Evolutionary conservation across 148 eudicot genomes (phyloP), one percentile per base, ranked within the genome.

Genomic region (Amaranthus cruentus): DNA sequence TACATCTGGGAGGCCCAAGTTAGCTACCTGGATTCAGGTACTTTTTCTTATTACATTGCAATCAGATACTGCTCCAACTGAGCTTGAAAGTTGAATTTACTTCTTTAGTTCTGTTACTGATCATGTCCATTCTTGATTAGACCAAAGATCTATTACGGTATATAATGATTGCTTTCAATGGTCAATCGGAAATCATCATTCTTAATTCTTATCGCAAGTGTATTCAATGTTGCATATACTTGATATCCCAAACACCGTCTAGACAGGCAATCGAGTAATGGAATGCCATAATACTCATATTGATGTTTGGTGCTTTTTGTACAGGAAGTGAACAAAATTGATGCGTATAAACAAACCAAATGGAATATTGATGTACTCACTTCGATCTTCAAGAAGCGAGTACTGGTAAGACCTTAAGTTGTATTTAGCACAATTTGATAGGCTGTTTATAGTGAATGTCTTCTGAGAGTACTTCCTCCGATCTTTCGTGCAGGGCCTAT

Each of bases 21-120:
- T 86, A 68, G 73, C 78, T 75, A 48, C 82, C 47, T 86, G 89
- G 89, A 63, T 84, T 55, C 77, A 84, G 87, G 87, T 82, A 76
- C 4, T 1, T 15, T 21, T 21, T 3, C 6, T 69, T 53, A n/a
- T 6, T 42, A 44, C 6, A 42, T 15, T 62, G 49, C 68, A 64
- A 46, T 6, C 28, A 64, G 1, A 64, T 47, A 7, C 70, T 0
- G 11, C 44, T 50, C 3, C 42, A 46, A 5, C 38, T 3, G 62
- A 14, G 50, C 63, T 70, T 70, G 42, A n/a, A 56, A 44, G 73
- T 7, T 1, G 47, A 10, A 28, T 56, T 14, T 44, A 38, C 14
- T 2, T 70, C 38, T 47, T 28, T 50, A 48, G 53, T 56, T 47
- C 67, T 28, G 55, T 12, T 43, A 13, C 52, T 55, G 68, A 55